Conservation (phyloP, 768 basidiomycete species). For the Termitomyces sp. region DNA sequence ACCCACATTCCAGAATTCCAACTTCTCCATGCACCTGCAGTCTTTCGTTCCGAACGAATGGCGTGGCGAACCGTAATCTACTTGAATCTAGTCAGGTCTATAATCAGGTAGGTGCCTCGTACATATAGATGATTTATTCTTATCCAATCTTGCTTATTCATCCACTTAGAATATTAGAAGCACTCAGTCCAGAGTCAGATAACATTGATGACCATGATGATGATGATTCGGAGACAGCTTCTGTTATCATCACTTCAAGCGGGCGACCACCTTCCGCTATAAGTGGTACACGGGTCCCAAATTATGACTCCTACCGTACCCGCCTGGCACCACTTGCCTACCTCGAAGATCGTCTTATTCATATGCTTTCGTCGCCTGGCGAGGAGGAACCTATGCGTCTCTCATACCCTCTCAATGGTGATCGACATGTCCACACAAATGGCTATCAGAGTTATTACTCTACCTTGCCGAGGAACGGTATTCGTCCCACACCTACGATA, state of each 20-base stretch:
- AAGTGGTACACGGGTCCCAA: constrained; percentile 42
- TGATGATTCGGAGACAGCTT: constrained; percentile 45
- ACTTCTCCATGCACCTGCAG: constrained; percentile 68
- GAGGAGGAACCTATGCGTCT: constrained; percentile 68
- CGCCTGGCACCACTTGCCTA: constrained; percentile 63
- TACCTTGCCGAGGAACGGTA: constrained; percentile 4
- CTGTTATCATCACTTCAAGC: constrained; percentile 44
- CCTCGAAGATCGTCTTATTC: constrained; percentile 66
- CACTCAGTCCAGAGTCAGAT: constrained; percentile 62
- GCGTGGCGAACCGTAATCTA: constrained; percentile 89
- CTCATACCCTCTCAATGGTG: constrained; percentile 25
- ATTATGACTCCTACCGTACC: constrained; percentile 56
- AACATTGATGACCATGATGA: constrained; percentile 55
- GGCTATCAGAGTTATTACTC: constrained; percentile 8
- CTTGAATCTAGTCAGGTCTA: constrained; percentile 79
- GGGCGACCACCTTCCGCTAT: constrained; percentile 48
- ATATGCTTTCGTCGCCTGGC: constrained; percentile 60
- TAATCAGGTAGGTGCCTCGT: constrained; percentile 50
- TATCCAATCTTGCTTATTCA: constrained; percentile 10
- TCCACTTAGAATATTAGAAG: constrained; percentile 59
- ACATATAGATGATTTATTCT: constrained; percentile 9
- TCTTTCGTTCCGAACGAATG: constrained; percentile 74
- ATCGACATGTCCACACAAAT: constrained; percentile 16
- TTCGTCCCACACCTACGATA: constrained; percentile 46
- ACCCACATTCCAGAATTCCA: constrained; percentile 61